Base-by-base conservation (phyloP, 2,329 filamentous ascomycete genomes). In the Fusarium anthophilum region DNA sequence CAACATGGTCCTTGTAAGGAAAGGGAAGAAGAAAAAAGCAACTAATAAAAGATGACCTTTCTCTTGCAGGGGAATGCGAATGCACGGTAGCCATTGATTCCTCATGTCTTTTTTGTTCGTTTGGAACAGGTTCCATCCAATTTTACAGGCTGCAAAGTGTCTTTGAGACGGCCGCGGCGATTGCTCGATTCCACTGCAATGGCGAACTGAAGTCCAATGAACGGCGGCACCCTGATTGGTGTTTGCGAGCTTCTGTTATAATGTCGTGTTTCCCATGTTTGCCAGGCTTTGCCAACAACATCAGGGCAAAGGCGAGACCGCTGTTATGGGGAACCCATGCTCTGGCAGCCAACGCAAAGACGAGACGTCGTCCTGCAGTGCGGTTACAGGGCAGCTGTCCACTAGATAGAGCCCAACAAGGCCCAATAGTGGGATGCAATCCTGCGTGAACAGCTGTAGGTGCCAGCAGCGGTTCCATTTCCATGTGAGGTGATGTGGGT, bases 31-130 rank as follows among this genome's bases (percentile, higher is more conserved):
- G n/a, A 24, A 35, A 35, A 67, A 45, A 50, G 53, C 4, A 61
- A 39, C 56, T 30, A 69, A 53, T 30, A 69, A 53, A 69, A 54
- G 64, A 54, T 45, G 54, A 66, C 59, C 56, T 72, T 59, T 61
- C 67, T 70, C 51, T 75, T 77, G 73, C 76, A 76, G 77, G 76
- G 75, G 56, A 78, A 74, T 73, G 75, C 70, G 64, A 78, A 74
- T 74, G 69, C 59, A 66, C 43, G 24, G 53, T 43, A 30, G 65
- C 45, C 44, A 48, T 66, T 70, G 66, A 39, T 39, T 55, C 48
- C 30, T 35, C 30, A 66, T 43, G 35, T 35, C 28, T 43, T 38
- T 37, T 55, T 61, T 38, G 47, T 55, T 58, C 44, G 47, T 69
- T 45, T 71, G 57, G 48, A 59, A 59, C 47, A 70, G 50, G 50